Conservation (phyloP, 2,329 filamentous ascomycete genomes). For the Aureobasidium musti region DNA sequence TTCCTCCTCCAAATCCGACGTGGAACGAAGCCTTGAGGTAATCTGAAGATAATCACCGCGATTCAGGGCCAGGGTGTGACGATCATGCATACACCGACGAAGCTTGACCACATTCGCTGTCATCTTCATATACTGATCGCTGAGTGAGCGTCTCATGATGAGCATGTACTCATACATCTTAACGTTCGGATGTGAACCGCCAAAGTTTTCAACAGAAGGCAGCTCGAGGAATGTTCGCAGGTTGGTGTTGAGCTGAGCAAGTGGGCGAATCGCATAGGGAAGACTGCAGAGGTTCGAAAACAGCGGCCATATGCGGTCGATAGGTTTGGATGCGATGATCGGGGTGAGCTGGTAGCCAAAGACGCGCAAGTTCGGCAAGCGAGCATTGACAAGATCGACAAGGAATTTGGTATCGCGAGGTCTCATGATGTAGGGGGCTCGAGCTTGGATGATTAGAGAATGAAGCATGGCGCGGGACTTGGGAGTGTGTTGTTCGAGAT, state of each 20-base stretch:
- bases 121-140: too few relatives aligned
- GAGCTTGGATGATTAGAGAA: neutral
- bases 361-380: neutral
- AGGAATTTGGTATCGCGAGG: neutral
- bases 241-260: neutral
- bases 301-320: too few relatives aligned
- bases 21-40: neutral
- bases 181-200: too few relatives aligned
- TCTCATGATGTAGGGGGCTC: neutral
- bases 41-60: neutral
- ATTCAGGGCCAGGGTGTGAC: neutral
- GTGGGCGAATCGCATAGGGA: too few relatives aligned
- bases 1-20: neutral
- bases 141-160: too few relatives aligned
- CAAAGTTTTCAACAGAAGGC: too few relatives aligned
- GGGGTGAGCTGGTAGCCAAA: neutral
- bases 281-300: too few relatives aligned
- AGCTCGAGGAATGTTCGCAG: neutral
- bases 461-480: neutral
- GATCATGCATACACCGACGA: neutral
- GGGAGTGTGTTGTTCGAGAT: neutral
- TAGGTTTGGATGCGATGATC: too few relatives aligned
- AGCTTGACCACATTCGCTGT: fast-evolving
- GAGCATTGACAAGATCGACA: neutral
- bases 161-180: too few relatives aligned